Conservation (phyloP, 225 moss, liverwort and hornwort genomes). For the Polytrichum formosum region DNA sequence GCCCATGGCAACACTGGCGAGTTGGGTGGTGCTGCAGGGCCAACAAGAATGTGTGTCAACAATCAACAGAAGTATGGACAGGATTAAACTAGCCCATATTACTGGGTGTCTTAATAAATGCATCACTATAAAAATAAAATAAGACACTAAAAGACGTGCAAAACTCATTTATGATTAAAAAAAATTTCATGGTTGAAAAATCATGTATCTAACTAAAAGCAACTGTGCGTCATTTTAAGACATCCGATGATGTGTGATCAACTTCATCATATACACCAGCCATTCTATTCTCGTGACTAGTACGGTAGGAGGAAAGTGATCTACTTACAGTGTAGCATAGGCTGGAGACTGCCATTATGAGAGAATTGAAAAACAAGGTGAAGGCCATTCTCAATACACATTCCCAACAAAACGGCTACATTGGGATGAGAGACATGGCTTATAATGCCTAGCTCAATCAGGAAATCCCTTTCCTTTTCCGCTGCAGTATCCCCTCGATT, state of each 20-base stretch:
- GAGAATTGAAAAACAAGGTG: slow-evolving; percentile 94
- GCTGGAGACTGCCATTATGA: slow-evolving; percentile 78
- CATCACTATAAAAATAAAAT: background rate
- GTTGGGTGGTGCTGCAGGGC: slow-evolving; percentile 30
- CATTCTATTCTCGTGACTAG: too few species aligned
- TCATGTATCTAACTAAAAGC: too few species aligned
- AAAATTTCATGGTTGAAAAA: too few species aligned
- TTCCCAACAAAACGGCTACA: slow-evolving; percentile 75
- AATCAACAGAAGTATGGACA: background rate
- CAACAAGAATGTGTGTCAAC: slow-evolving; percentile 6
- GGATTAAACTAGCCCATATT: too few species aligned
- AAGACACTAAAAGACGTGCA: background rate
- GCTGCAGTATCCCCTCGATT: slow-evolving; percentile 75
- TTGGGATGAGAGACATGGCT: slow-evolving; percentile 90
- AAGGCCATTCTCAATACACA: slow-evolving; percentile 89
- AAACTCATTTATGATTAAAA: background rate
- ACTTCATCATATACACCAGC: too few species aligned
- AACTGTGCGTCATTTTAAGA: too few species aligned
- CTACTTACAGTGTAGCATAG: slow-evolving; percentile 71
- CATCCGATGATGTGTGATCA: too few species aligned
- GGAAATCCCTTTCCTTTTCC: slow-evolving; percentile 80
- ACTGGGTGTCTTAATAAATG: too few species aligned
- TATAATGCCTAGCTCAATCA: slow-evolving; percentile 88
- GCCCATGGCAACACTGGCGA: slow-evolving; percentile 62
- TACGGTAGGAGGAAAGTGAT: too few species aligned